Evolutionary conservation across 2,329 filamentous ascomycete species (phyloP).

Genomic region (Coniosporium tulheliwenetii): DNA sequence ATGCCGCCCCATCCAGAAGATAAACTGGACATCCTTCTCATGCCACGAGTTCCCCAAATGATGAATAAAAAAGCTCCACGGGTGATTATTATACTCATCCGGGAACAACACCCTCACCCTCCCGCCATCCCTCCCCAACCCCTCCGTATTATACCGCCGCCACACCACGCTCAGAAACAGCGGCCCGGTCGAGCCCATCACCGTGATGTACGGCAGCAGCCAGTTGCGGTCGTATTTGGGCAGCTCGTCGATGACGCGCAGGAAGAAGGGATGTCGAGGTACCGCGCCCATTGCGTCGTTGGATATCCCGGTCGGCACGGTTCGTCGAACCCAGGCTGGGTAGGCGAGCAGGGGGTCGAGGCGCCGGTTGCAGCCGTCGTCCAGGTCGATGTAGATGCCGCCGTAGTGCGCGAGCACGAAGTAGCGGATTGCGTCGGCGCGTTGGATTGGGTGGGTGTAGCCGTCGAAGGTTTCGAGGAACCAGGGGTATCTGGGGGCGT

Average conservation of each 20-base stretch:
- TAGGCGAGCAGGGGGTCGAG: conserved; percentile 58
- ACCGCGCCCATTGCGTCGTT: conserved; percentile 69
- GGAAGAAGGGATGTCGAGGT: conserved; percentile 60
- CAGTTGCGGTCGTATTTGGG: conserved; percentile 53
- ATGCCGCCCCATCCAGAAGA: conserved; percentile 38
- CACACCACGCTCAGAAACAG: conserved; percentile 62
- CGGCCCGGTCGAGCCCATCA: conserved; percentile 67
- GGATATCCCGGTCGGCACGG: conserved; percentile 60
- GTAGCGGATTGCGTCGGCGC: conserved; percentile 65
- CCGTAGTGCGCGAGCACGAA: conserved; percentile 65
- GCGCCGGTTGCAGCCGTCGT: conserved; percentile 52
- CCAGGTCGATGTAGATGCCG: conserved; percentile 68
- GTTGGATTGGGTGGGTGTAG: conserved; percentile 62
- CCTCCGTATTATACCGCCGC: conserved; percentile 52
- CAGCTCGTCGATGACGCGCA: conserved; percentile 51
- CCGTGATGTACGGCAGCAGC: conserved; percentile 57
- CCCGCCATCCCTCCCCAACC: conserved; percentile 25
- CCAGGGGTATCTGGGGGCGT: conserved; percentile 47
- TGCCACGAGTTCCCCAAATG: conserved; percentile 52
- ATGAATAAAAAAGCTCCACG: conserved; percentile 59
- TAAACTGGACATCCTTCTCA: conserved; percentile 44
- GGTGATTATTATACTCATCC: conserved; percentile 50
- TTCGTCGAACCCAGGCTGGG: conserved; percentile 55
- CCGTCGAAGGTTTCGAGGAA: conserved; percentile 56
- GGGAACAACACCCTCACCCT: conserved; percentile 53